These are phyloP conservation scores for Aaosphaeria pasadenensis DNA, from an alignment of 2,329 filamentous ascomycete species.

Conservation along the genomic window DNA sequence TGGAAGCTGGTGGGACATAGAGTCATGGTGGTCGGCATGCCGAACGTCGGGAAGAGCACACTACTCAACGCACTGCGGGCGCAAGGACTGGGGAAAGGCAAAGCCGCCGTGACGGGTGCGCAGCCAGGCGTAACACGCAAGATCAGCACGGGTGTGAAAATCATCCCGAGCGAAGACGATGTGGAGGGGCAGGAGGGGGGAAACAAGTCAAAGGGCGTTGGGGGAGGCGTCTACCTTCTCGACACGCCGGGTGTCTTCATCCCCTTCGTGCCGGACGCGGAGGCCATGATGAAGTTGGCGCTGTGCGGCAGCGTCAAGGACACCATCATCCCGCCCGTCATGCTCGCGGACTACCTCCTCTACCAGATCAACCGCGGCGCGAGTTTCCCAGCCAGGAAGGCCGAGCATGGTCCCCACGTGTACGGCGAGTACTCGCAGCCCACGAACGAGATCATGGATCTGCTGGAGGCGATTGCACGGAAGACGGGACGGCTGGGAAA, in stretches of 20 bases:
- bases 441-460: conserved; percentile 77
- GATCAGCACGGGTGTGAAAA: conserved; percentile 77
- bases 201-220: conserved; percentile 44
- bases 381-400: no score
- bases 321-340: conserved; percentile 72
- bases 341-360: conserved; percentile 85
- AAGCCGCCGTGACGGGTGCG: conserved; percentile 77
- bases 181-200: conserved; percentile 13
- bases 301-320: conserved; percentile 90
- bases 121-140: conserved; percentile 90
- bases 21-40: conserved; percentile 91
- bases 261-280: conserved; percentile 79
- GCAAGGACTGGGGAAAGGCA: conserved; percentile 62
- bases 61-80: conserved; percentile 83
- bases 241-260: conserved; percentile 96
- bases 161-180: conserved; percentile 56
- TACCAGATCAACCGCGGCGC: conserved; percentile 70
- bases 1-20: conserved; percentile 76
- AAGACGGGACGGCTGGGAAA: conserved; percentile 74
- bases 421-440: conserved; percentile 70
- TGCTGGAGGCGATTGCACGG: conserved; percentile 68
- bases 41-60: conserved; percentile 94
- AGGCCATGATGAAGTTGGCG: conserved; percentile 93
- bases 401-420: conserved; percentile 47
- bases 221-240: conserved; percentile 71